These are phyloP conservation scores for Trypanosoma conorhini DNA, from an alignment of 208 protist genomes.

Conservation along the genomic window DNA sequence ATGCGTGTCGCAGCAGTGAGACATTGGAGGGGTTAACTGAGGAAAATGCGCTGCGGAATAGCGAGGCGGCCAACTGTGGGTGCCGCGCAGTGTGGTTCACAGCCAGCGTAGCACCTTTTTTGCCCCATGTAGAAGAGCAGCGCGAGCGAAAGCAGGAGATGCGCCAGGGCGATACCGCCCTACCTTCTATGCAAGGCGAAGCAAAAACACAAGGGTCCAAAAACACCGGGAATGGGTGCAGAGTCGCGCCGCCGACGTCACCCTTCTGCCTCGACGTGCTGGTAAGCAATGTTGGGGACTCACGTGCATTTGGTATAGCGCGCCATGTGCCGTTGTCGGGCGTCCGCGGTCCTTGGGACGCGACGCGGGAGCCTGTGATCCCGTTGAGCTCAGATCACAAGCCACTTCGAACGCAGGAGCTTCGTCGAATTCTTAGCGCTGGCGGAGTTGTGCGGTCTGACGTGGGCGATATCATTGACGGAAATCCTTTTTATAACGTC, in stretches of 20 bases:
- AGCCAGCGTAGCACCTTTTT: constrained; percentile 48
- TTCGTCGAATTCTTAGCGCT: constrained; percentile 63
- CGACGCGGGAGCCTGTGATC: constrained; percentile 54
- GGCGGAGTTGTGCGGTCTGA: constrained; percentile 55
- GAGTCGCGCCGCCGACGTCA: background rate
- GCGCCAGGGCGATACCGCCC: constrained; percentile 25
- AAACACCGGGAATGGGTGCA: constrained; percentile 6
- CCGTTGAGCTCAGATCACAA: constrained; percentile 75
- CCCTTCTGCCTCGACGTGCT: constrained; percentile 65
- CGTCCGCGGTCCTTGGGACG: constrained; percentile 43
- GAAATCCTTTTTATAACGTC: constrained; percentile 74
- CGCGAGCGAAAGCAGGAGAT: background rate
- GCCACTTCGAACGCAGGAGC: constrained; percentile 52
- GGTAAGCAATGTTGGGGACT: constrained; percentile 64
- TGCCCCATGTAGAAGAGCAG: constrained; percentile 38
- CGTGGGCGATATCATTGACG: constrained; percentile 59
- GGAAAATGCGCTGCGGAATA: constrained; percentile 6
- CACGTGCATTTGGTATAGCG: constrained; percentile 76
- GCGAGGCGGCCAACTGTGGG: constrained; percentile 28
- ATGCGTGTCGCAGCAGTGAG: constrained; percentile 24
- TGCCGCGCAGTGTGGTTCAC: constrained; percentile 81
- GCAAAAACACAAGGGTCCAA: background rate
- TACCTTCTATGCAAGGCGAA: constrained; percentile 17
- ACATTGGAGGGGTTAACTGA: background rate
- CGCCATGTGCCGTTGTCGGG: constrained; percentile 46